Conservation (phyloP, 306 rosid genomes). For the Cucurbita argyrosperma region DNA sequence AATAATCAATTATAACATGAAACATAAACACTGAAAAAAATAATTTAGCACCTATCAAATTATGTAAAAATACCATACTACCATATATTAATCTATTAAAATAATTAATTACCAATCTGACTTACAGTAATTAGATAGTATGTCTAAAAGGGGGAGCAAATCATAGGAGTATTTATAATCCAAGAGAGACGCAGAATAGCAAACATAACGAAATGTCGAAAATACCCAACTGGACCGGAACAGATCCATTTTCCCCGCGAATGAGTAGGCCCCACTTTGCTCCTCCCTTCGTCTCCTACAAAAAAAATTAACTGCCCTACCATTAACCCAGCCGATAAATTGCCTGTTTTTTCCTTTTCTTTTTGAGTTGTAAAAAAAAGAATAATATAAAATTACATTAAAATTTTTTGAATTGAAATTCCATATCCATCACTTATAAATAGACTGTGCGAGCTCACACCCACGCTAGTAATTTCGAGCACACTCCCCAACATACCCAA, state of each 20-base stretch:
- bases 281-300: conserved; percentile 7
- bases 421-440: too few species aligned
- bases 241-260: neutral
- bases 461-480: too few species aligned
- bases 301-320: conserved; percentile 80
- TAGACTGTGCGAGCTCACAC: too few species aligned
- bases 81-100: neutral
- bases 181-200: too few species aligned
- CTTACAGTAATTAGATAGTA: neutral
- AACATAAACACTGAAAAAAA: neutral
- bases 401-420: conserved; percentile 7
- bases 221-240: neutral
- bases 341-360: conserved; percentile 11
- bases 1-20: neutral
- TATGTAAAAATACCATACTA: neutral
- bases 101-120: neutral
- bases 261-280: conserved; percentile 22
- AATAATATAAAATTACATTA: neutral
- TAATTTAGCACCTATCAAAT: neutral
- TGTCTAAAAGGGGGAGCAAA: too few species aligned
- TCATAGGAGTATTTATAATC: too few species aligned
- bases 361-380: neutral
- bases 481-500: too few species aligned
- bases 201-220: too few species aligned
- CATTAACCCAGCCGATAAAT: conserved; percentile 95